Evolutionary conservation across 176 grass and related monocot species (phyloP).

Genomic region (Avena eriantha): DNA sequence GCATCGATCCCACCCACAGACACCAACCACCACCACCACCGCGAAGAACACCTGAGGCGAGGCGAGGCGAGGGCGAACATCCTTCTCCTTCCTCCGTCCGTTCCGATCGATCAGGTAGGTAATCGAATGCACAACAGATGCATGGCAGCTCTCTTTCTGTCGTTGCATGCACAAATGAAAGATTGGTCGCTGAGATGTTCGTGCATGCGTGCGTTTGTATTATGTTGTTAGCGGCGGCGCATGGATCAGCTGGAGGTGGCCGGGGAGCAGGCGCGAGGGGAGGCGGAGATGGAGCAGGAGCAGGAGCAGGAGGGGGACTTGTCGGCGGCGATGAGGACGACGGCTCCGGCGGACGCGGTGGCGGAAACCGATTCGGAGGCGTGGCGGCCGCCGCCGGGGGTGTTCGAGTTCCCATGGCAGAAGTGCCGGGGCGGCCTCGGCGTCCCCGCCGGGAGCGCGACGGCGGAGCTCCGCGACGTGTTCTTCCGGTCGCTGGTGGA

Average conservation of each 20-base stretch:
- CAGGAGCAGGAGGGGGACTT: conserved; percentile 14
- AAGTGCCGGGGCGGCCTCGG: conserved; percentile 47
- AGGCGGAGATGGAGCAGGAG: conserved; percentile 39
- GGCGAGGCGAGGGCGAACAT: background rate
- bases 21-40: conserved; percentile 39
- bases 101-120: conserved; percentile 36
- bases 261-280: conserved; percentile 43
- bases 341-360: background rate
- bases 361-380: background rate
- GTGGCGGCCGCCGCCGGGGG: conserved; percentile 49
- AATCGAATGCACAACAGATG: conserved; percentile 16
- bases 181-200: conserved; percentile 31
- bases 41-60: conserved; percentile 28
- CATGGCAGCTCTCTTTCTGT: background rate
- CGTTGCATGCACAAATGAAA: conserved; percentile 27
- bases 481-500: conserved; percentile 86
- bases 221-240: conserved; percentile 21
- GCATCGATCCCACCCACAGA: conserved; percentile 17
- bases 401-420: conserved; percentile 80
- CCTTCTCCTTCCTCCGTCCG: conserved; percentile 6
- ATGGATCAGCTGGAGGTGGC: conserved; percentile 49
- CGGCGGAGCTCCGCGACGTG: conserved; percentile 61
- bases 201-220: conserved; percentile 2
- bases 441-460: background rate
- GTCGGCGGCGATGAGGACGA: background rate